Evolutionary conservation across 805 yeast species (phyloP).

Genomic region (Blastobotrys peoriensis): DNA sequence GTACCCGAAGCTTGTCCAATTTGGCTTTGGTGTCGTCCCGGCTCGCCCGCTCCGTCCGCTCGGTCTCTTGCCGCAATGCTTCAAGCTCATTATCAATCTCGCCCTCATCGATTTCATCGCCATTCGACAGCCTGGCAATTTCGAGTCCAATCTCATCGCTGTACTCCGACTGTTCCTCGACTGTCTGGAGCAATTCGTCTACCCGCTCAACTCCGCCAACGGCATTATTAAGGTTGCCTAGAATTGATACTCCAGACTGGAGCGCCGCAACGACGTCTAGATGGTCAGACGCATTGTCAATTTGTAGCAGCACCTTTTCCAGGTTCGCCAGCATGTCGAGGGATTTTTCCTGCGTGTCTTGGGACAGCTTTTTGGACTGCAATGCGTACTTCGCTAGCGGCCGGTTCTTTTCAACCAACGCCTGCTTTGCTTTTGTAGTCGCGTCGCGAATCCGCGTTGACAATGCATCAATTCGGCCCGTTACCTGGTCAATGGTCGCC

Average conservation of each 20-base stretch:
- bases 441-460: conserved; percentile 12
- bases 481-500: conserved; percentile 15
- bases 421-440: conserved; percentile 17
- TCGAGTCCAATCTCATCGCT: conserved; percentile 36
- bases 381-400: conserved; percentile 31
- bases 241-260: conserved; percentile 32
- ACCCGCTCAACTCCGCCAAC: conserved; percentile 42
- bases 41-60: too few species aligned
- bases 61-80: conserved; percentile 30
- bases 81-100: conserved; percentile 38
- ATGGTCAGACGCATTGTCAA: conserved; percentile 41
- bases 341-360: conserved; percentile 30
- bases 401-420: conserved; percentile 22
- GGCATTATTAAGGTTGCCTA: conserved; percentile 35
- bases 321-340: conserved; percentile 34
- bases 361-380: conserved; percentile 33
- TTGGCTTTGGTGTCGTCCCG: too few species aligned
- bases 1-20: too few species aligned
- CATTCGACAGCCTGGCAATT: conserved; percentile 24
- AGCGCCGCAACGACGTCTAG: conserved; percentile 35
- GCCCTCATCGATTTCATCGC: conserved; percentile 27
- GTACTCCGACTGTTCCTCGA: conserved; percentile 34
- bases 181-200: conserved; percentile 36
- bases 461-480: conserved; percentile 20
- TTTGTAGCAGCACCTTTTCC: conserved; percentile 33